Evolutionary conservation across 768 basidiomycete species (phyloP), one percentile per base, ranked within the genome.

Genomic region (Sutorius australiensis): DNA sequence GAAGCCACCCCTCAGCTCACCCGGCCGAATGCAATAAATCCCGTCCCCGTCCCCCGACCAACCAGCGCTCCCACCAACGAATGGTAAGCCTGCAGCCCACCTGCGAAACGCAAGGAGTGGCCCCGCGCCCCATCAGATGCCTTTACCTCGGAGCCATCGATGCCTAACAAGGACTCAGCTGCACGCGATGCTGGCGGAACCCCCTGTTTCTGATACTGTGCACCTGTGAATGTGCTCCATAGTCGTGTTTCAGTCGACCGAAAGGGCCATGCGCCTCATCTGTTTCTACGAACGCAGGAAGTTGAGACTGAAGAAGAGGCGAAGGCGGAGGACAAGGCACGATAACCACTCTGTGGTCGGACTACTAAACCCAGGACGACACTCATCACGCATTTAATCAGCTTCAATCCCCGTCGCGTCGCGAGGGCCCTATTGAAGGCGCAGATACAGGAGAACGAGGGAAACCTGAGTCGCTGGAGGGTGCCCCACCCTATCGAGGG

Each of bases 371-470:
- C 34, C 34, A 38, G 12, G 41, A n/a, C 33, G 6, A 40, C 2
- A 12, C 9, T 28, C 59, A 51, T 24, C 65, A 66, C 30, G 6
- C 58, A 17, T 65, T 66, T 33, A 58, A 53, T 46, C 65, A 61
- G 12, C 30, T 19, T 0, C 39, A 30, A 28, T 21, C 39, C 1
- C 48, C 13, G 14, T 24, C 55, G 9, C 28, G 6, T n/a, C 6
- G 34, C 3, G 53, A 48, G 31, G 10, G 1, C 28, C 27, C 28
- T 14, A 24, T 9, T 13, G 33, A 47, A 33, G 27, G 10, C 5
- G 3, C 4, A 3, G 16, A 10, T 24, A 21, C 10, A 21, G 33
- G n/a, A n/a, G n/a, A n/a, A n/a, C n/a, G n/a, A n/a, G n/a, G n/a
- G n/a, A n/a, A n/a, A n/a, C n/a, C n/a, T n/a, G 17, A 16, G 6